Percentiles rank a stretch among this genome's conserved stretches.
Conservation (phyloP, 768 basidiomycete genomes). For the Cyclocybe aegerita region DNA sequence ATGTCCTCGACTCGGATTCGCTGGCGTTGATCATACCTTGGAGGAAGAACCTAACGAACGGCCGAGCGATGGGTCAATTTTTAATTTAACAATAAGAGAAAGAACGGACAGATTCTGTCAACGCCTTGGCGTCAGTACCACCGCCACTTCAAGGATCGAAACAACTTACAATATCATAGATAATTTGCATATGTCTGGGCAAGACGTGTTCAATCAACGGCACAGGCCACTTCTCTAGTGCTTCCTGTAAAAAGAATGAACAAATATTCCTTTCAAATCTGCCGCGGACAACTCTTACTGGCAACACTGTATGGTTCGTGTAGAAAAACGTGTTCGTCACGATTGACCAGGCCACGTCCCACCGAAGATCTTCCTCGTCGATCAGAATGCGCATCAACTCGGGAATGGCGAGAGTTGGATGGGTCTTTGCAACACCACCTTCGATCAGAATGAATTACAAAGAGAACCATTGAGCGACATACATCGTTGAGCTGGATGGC, state of each 20-base stretch:
- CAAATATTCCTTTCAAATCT: not conserved
- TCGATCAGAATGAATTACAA: not conserved
- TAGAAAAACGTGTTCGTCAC: constrained; percentile 91
- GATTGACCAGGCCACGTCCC: constrained; percentile 87
- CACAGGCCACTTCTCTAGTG: constrained; percentile 91
- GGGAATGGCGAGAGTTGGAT: constrained; percentile 92
- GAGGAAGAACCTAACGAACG: constrained; percentile 52
- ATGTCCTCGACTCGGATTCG: not conserved
- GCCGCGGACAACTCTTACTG: constrained; percentile 42
- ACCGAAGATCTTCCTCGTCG: constrained; percentile 88
- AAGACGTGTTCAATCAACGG: constrained; percentile 82
- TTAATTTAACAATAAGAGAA: not conserved
- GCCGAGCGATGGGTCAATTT: not conserved
- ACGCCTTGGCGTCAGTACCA: constrained; percentile 4
- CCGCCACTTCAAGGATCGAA: not conserved
- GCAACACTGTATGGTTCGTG: constrained; percentile 93
- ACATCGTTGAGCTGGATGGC: constrained; percentile 97
- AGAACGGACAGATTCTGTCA: constrained; percentile 48
- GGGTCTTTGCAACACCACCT: constrained; percentile 55
- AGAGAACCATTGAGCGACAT: constrained; percentile 17
- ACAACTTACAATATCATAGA: constrained; percentile 73
- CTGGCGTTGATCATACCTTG: constrained; percentile 45
- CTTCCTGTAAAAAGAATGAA: constrained; percentile 49
- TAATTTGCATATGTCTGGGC: constrained; percentile 90
- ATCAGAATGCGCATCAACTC: constrained; percentile 91